phyloP scores from a whole-genome alignment of 2,329 filamentous ascomycete species.

The Plectosphaerella cucumerina region DNA sequence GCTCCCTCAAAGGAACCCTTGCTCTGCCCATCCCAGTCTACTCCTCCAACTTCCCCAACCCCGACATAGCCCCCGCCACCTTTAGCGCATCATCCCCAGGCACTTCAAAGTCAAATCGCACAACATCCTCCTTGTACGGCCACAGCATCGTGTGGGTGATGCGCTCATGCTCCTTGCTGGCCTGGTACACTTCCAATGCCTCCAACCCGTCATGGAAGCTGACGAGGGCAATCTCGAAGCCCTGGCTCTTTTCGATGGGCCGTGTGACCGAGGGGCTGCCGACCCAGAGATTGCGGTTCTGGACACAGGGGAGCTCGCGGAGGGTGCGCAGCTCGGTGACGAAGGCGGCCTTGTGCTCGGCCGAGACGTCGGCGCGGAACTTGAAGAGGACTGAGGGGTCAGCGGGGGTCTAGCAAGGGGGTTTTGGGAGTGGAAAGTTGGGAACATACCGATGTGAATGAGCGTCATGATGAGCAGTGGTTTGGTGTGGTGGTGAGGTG shows the following conservation, averaged over 20 bases:
- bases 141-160: slow-evolving; percentile 47
- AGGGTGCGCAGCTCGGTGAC: slow-evolving; percentile 42
- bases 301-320: slow-evolving; percentile 42
- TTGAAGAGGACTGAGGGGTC: slow-evolving; percentile 41
- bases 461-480: slow-evolving; percentile 21
- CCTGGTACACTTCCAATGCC: slow-evolving; percentile 47
- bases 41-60: too few species aligned
- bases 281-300: slow-evolving; percentile 42
- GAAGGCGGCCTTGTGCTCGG: slow-evolving; percentile 39
- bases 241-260: slow-evolving; percentile 47
- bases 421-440: too few species aligned
- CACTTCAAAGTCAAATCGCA: slow-evolving; percentile 51
- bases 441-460: slow-evolving; percentile 28
- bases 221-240: slow-evolving; percentile 45
- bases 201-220: slow-evolving; percentile 43
- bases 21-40: too few species aligned
- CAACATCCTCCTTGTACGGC: slow-evolving; percentile 48
- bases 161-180: slow-evolving; percentile 45
- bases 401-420: not conserved
- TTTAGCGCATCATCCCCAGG: not conserved
- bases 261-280: slow-evolving; percentile 49
- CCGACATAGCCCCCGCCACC: too few species aligned
- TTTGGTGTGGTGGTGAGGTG: too few species aligned
- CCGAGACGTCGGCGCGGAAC: slow-evolving; percentile 35
- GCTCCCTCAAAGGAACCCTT: too few species aligned